Base-by-base conservation (phyloP, 2,329 filamentous ascomycete species). In the Thielaviopsis cerberus region DNA sequence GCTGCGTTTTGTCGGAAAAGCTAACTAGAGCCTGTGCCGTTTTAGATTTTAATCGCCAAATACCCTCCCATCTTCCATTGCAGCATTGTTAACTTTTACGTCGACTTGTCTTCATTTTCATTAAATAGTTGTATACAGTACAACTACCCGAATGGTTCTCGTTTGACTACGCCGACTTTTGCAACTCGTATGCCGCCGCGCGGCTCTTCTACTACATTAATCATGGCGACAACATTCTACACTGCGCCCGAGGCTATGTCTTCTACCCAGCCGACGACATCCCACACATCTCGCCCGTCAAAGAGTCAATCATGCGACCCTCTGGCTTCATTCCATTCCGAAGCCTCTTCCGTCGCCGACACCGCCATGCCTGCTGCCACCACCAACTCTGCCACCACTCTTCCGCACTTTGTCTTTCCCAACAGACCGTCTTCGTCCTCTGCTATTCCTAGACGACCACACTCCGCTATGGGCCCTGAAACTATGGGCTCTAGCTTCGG, bases 371-470 rank as follows among this genome's bases (percentile, higher is more conserved):
- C 34, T 17, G 34, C 34, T 17, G 34, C 34, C 34, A 41, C 34
- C 34, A n/a, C n/a, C n/a, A n/a, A n/a, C n/a, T 41, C 76, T 77
- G 56, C 73, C 72, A 55, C 80, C 81, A 53, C 85, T 85, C 57
- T 41, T n/a, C 81, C 82, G 27, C 76, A 76, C 5, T 85, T 85
- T 64, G 74, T 81, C 59, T 85, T 85, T 64, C 83, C 82, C 1
- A 69, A 73, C 23, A 69, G 71, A 52, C 69, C 76, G 6, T 70
- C 72, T 22, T 74, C 75, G 1, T 72, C 74, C 3, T 72, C 76
- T 1, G 68, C 74, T 0, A 72, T 71, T 1, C 73, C 73, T 45
- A 73, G 75, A 64, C 73, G 78, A 50, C 76, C 77, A 57, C 71
- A 73, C 64, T 81, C 79, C 1, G 74, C 73, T 10, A 74, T 78